These are phyloP conservation scores for Lecanicillium sp. DNA, from an alignment of 2,329 filamentous ascomycete genomes.

Conservation along the genomic window DNA sequence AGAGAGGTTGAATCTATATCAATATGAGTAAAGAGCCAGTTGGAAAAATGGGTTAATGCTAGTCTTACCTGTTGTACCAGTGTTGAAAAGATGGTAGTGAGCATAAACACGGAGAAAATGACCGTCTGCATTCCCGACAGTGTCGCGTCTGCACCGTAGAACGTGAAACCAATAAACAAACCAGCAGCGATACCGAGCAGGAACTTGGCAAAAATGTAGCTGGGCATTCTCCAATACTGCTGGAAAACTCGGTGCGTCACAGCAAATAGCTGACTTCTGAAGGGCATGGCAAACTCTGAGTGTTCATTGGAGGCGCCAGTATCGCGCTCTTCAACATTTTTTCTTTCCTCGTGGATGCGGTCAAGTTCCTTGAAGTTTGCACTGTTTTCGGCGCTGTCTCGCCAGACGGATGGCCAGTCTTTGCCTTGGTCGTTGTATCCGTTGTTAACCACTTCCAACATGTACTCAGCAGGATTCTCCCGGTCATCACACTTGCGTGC, in stretches of 20 bases:
- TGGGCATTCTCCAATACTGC: constrained; percentile 76
- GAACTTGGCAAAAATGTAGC: constrained; percentile 69
- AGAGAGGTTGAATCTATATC: constrained; percentile 58
- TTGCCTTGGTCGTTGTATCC: constrained; percentile 27
- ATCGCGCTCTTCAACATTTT: constrained; percentile 10
- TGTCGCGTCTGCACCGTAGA: constrained; percentile 47
- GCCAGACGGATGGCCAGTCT: constrained; percentile 65
- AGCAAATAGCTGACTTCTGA: constrained; percentile 53
- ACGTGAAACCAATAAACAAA: constrained; percentile 70
- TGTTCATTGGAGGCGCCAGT: constrained; percentile 20
- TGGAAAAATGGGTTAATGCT: constrained; percentile 4
- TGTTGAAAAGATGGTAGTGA: constrained; percentile 65
- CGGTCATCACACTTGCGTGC: constrained; percentile 48
- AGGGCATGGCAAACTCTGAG: constrained; percentile 72
- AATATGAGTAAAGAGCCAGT: constrained; percentile 23
- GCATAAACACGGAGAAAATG: constrained; percentile 68
- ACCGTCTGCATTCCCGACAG: constrained; percentile 66
- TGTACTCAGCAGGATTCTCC: constrained; percentile 70
- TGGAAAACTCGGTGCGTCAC: constrained; percentile 65
- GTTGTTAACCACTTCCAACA: constrained; percentile 48
- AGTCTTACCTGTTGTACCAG: constrained; percentile 49
- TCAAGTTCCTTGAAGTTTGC: constrained; percentile 54
- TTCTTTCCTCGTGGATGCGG: constrained; percentile 46
- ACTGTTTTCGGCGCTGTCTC: constrained; percentile 39
- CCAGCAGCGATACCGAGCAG: constrained; percentile 49